Conservation (phyloP, 306 rosid species). For the Hippophae gyantsensis region DNA sequence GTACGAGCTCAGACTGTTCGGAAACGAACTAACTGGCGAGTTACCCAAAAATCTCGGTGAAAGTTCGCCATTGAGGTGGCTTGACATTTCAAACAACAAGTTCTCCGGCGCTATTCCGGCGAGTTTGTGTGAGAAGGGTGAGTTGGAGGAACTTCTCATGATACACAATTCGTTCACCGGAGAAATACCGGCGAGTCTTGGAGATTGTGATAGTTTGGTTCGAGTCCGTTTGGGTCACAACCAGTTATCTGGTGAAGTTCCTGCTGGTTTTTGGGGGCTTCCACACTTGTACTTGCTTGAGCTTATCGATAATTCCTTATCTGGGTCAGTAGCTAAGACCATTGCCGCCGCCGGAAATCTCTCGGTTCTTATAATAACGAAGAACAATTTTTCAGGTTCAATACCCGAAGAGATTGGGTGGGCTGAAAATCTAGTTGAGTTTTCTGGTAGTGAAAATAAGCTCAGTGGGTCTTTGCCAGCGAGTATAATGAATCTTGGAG, state of each 20-base stretch:
- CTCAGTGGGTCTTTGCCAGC: conserved; percentile 50
- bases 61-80: conserved; percentile 48
- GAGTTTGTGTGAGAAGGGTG: conserved; percentile 37
- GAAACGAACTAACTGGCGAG: conserved; percentile 46
- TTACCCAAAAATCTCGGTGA: conserved; percentile 56
- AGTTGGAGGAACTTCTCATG: conserved; percentile 56
- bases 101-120: conserved; percentile 60
- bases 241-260: conserved; percentile 53
- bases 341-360: conserved; percentile 54
- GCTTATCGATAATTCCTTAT: conserved; percentile 41
- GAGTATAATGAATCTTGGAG: conserved; percentile 42
- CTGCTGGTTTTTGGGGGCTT: conserved; percentile 72
- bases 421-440: conserved; percentile 45
- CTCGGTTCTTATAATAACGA: conserved; percentile 40
- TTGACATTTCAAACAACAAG: conserved; percentile 55
- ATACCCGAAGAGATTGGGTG: conserved; percentile 71
- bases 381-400: conserved; percentile 51
- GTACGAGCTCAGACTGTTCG: conserved; percentile 53
- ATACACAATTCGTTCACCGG: conserved; percentile 53
- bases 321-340: conserved; percentile 52
- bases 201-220: conserved; percentile 45
- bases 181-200: conserved; percentile 46
- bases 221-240: conserved; percentile 59
- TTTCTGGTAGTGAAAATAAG: conserved; percentile 43
- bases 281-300: conserved; percentile 58